These are phyloP conservation scores for Lactarius hatsudake DNA, from an alignment of 768 basidiomycete species.

Conservation along the genomic window DNA sequence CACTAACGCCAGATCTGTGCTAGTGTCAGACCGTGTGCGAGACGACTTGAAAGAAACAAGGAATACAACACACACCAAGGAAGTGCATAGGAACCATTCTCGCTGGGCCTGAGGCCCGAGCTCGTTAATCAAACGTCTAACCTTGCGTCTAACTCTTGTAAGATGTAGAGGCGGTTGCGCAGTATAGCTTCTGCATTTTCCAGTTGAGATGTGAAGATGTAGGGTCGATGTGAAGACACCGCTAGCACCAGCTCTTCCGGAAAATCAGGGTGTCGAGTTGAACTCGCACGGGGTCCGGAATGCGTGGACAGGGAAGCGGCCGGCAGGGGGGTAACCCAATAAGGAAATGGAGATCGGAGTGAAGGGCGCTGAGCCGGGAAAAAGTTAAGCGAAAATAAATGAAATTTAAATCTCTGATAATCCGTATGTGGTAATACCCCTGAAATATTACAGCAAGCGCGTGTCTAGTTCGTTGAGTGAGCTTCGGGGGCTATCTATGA, in stretches of 20 bases:
- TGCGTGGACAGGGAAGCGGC: not conserved
- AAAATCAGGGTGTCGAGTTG: not conserved
- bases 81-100: constrained; percentile 11
- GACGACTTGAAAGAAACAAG: constrained; percentile 18
- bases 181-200: not conserved
- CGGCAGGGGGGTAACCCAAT: not conserved
- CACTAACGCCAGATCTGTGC: constrained; percentile 64
- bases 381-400: constrained; percentile 6
- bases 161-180: not conserved
- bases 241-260: not conserved
- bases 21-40: constrained; percentile 60
- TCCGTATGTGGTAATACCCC: constrained; percentile 18
- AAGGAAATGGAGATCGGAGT: constrained; percentile 2
- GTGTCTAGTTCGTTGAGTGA: constrained; percentile 14
- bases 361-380: constrained; percentile 7
- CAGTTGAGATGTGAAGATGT: not conserved
- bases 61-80: constrained; percentile 24
- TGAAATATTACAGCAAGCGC: not conserved
- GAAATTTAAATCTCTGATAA: constrained; percentile 1
- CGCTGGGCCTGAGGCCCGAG: not conserved
- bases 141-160: not conserved
- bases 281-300: not conserved
- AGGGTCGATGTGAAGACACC: not conserved
- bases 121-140: constrained; percentile 5
- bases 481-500: constrained; percentile 6